Percentiles rank a stretch among this genome's conserved stretches.
Conservation (phyloP, 2,329 filamentous ascomycete species). For the Stemphylium beticola region DNA sequence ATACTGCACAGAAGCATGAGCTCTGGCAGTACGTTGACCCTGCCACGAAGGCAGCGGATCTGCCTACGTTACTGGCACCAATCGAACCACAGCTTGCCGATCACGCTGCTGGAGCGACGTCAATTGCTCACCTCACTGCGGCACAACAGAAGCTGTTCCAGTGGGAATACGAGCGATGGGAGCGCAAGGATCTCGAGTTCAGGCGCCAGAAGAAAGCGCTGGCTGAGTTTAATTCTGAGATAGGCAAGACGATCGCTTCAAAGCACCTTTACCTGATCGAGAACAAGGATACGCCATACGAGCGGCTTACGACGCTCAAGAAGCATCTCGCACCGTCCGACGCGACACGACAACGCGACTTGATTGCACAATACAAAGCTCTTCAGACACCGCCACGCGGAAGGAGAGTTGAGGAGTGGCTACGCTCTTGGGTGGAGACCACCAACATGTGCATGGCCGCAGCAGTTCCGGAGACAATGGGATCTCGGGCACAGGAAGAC, state of each 20-base stretch:
- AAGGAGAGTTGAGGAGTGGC: too few species aligned
- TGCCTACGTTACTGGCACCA: background rate
- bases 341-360: background rate
- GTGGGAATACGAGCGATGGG: conserved; percentile 4
- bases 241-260: conserved; percentile 6
- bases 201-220: background rate
- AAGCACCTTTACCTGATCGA: conserved; percentile 4
- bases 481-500: too few species aligned
- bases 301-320: background rate
- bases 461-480: too few species aligned
- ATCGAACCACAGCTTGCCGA: background rate
- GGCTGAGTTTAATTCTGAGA: conserved; percentile 1
- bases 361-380: background rate
- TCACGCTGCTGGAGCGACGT: background rate
- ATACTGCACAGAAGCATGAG: background rate
- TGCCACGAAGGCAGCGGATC: background rate
- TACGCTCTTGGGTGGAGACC: too few species aligned
- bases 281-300: background rate
- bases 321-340: background rate
- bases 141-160: background rate
- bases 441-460: too few species aligned
- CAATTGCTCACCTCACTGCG: background rate
- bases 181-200: background rate
- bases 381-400: background rate
- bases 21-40: background rate